These are phyloP conservation scores for Aspergillus ostianus DNA, from an alignment of 495 filamentous ascomycete genomes.

Conservation along the genomic window DNA sequence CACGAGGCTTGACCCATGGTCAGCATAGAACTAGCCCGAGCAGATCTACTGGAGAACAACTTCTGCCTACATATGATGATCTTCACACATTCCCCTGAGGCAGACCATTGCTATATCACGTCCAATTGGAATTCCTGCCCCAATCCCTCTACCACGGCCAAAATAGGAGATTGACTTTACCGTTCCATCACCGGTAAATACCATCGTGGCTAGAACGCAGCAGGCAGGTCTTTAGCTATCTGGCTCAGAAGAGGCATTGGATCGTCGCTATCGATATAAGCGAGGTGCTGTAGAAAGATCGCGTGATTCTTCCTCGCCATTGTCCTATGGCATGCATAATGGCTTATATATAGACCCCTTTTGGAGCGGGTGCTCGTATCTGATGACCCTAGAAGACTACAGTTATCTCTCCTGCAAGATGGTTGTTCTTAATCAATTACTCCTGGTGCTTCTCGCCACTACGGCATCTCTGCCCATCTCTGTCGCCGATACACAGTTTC, in stretches of 20 bases:
- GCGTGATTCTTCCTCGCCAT: neutral
- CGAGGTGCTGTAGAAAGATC: neutral
- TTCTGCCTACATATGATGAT: too few species aligned
- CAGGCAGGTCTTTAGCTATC: neutral
- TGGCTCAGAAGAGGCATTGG: neutral
- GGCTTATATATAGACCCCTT: neutral
- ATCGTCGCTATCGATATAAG: neutral
- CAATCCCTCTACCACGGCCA: too few species aligned
- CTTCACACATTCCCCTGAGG: too few species aligned
- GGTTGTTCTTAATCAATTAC: neutral
- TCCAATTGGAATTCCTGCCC: too few species aligned
- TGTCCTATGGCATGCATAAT: neutral
- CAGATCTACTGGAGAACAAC: too few species aligned
- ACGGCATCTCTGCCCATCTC: neutral
- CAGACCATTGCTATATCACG: too few species aligned
- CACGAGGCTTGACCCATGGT: too few species aligned
- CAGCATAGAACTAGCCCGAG: too few species aligned
- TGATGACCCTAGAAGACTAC: neutral
- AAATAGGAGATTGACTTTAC: too few species aligned
- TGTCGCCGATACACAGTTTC: constrained; percentile 39
- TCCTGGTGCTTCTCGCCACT: neutral
- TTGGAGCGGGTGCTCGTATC: neutral
- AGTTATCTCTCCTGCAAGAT: neutral
- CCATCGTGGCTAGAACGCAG: neutral
- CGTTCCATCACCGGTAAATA: neutral